Conservation (phyloP, 1,139 yeast species). For the Candida tropicalis region DNA sequence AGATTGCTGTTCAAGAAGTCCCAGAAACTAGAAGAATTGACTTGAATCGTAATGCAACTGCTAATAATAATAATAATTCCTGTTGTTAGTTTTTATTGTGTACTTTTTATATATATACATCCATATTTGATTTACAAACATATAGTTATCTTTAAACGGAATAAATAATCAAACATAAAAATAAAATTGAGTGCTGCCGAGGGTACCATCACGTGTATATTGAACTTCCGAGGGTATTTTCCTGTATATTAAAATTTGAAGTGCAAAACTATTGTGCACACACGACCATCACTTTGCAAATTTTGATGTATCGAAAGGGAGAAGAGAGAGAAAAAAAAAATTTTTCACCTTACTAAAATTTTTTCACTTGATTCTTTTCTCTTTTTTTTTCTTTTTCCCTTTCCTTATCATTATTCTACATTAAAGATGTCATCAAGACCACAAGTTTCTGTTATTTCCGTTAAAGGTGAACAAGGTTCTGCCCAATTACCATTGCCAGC, state of each 20-base stretch:
- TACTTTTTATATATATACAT: background rate
- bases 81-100: conserved; percentile 25
- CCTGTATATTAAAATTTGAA: background rate
- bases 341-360: conserved; percentile 10
- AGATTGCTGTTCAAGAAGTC: conserved; percentile 41
- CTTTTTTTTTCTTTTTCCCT: conserved; percentile 25
- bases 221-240: background rate
- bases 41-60: conserved; percentile 32
- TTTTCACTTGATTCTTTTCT: conserved; percentile 17
- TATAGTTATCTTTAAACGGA: conserved; percentile 1
- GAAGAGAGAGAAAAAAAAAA: background rate
- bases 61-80: conserved; percentile 23
- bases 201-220: background rate
- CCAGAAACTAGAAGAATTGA: conserved; percentile 34
- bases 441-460: conserved; percentile 93
- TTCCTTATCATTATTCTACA: conserved; percentile 29
- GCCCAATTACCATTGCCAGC: conserved; percentile 94
- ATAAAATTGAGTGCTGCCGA: background rate
- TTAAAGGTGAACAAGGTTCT: conserved; percentile 85
- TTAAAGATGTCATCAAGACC: conserved; percentile 79
- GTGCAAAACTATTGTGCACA: conserved; percentile 1
- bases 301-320: background rate
- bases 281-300: background rate
- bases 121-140: no score
- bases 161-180: background rate